phyloP scores from a whole-genome alignment of 2,329 filamentous ascomycete genomes.

The Arachnopeziza araneosa region DNA sequence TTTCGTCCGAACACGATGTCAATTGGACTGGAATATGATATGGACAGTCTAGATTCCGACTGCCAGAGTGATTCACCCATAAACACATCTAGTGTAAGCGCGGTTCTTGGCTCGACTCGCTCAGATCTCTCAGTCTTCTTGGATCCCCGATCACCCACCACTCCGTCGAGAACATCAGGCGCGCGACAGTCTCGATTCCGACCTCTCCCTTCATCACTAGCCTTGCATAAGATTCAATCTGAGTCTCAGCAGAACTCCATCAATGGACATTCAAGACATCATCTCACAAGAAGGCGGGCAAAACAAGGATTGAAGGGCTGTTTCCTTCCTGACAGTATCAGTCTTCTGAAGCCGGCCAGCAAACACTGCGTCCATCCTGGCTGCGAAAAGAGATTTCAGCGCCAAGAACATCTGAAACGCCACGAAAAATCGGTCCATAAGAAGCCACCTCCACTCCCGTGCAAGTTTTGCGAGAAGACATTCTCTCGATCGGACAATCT shows the following conservation, averaged over 20 bases:
- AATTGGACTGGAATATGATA: neutral
- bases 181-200: neutral
- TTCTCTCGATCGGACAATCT: constrained; percentile 25
- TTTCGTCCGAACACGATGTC: neutral
- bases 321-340: constrained; percentile 4
- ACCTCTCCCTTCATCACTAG: neutral
- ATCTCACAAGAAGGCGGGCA: neutral
- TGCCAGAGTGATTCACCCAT: neutral
- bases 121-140: neutral
- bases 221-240: neutral
- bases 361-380: constrained; percentile 38
- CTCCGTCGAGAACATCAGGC: neutral
- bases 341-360: neutral
- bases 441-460: constrained; percentile 6
- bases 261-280: neutral
- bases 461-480: constrained; percentile 17
- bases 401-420: constrained; percentile 43
- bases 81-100: neutral
- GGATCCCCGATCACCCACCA: neutral
- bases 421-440: constrained; percentile 42
- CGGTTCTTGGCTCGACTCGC: neutral
- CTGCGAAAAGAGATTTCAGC: constrained; percentile 41
- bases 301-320: neutral
- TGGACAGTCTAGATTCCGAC: neutral
- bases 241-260: neutral